Percentiles rank a stretch among this genome's conserved stretches.
phyloP scores from a whole-genome alignment of 1,284 basidiomycete species.

The Uromyces viciae-fabae region DNA sequence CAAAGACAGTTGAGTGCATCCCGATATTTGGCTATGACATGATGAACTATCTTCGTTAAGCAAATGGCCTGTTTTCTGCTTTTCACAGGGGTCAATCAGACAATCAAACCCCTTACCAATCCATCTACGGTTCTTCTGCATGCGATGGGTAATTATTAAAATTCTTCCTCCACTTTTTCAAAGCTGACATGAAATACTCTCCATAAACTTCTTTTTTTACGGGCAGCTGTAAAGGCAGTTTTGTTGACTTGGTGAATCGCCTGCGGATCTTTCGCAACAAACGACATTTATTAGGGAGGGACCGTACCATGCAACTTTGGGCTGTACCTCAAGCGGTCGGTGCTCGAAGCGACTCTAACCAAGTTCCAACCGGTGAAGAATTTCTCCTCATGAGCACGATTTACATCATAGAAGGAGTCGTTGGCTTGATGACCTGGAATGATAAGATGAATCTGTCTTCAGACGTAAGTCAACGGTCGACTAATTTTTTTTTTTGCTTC shows the following conservation, averaged over 20 bases:
- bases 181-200: no score
- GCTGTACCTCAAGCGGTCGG: slow-evolving; percentile 29
- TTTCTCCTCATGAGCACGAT: slow-evolving; percentile 33
- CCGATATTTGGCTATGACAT: background rate
- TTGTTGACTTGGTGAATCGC: slow-evolving; percentile 30
- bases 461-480: slow-evolving; percentile 11
- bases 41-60: background rate
- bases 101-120: background rate
- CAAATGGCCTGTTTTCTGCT: background rate
- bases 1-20: slow-evolving; percentile 4
- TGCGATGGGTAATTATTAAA: slow-evolving; percentile 29
- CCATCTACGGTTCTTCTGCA: slow-evolving; percentile 12
- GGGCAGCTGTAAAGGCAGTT: slow-evolving; percentile 28
- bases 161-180: background rate
- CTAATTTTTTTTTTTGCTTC: background rate
- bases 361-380: slow-evolving; percentile 29
- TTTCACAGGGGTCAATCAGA: background rate
- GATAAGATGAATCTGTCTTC: slow-evolving; percentile 7
- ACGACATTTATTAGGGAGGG: slow-evolving; percentile 6
- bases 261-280: slow-evolving; percentile 20
- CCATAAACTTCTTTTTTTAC: background rate
- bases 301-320: slow-evolving; percentile 37
- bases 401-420: slow-evolving; percentile 43
- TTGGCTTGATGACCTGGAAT: slow-evolving; percentile 37
- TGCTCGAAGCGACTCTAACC: background rate